phyloP scores from a whole-genome alignment of 2,329 filamentous ascomycete genomes.

The Podosphaera aphanis region DNA sequence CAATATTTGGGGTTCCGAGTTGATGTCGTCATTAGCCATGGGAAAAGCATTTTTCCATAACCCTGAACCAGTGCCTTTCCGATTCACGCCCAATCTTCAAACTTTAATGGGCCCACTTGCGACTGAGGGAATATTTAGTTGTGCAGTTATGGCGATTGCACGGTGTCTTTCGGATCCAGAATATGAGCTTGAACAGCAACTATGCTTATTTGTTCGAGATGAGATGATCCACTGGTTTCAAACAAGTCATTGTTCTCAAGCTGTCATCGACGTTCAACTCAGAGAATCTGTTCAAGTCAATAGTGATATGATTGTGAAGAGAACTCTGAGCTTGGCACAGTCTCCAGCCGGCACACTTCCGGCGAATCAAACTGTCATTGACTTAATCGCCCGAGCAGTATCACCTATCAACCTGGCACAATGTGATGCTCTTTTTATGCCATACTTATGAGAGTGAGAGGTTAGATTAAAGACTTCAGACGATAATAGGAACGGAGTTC shows the following conservation, averaged over 20 bases:
- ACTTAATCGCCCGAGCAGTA: constrained; percentile 75
- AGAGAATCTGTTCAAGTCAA: constrained; percentile 61
- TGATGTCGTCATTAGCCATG: constrained; percentile 72
- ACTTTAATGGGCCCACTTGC: constrained; percentile 88
- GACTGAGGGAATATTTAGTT: constrained; percentile 89
- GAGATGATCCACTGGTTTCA: constrained; percentile 98
- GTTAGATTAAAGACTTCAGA: background rate
- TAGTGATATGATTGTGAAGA: constrained; percentile 76
- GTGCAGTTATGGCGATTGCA: constrained; percentile 86
- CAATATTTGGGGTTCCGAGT: constrained; percentile 87
- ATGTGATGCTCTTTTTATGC: constrained; percentile 93
- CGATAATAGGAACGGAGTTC: background rate
- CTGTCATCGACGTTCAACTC: constrained; percentile 38
- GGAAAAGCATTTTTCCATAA: constrained; percentile 82
- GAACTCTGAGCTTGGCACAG: constrained; percentile 64
- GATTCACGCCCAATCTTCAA: constrained; percentile 86
- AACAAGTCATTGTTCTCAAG: constrained; percentile 39
- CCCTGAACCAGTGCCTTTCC: constrained; percentile 87
- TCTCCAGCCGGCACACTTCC: constrained; percentile 52
- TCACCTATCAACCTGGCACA: constrained; percentile 74
- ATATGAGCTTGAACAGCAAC: constrained; percentile 77
- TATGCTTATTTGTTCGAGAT: constrained; percentile 85
- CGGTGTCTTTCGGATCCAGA: constrained; percentile 77
- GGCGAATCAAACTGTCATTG: constrained; percentile 90
- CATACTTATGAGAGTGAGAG: constrained; percentile 40